Evolutionary conservation across 1,139 yeast genomes (phyloP), one percentile per base, ranked within the genome.

Genomic region (Saccharomycopsis crataegensis): DNA sequence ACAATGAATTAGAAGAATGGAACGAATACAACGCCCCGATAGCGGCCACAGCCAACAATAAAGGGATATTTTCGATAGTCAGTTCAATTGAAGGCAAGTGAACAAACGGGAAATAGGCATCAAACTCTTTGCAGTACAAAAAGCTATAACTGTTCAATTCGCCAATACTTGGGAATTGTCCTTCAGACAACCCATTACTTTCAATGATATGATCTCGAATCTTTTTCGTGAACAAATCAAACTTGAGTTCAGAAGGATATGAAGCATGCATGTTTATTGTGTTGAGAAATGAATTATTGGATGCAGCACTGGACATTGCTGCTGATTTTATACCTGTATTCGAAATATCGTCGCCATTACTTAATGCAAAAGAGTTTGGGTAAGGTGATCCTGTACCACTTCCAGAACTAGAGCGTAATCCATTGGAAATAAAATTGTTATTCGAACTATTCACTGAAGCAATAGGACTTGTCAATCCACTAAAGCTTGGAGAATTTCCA

Each of bases 11-110:
- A 43, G 82, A 73, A 32, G 87, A 86, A 65, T 90, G 95, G 68
- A 86, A 88, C 1, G 87, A 80, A 63, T 88, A 88, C 33, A 90
- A 72, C 0, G 97, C 96, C 46, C 98, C 98, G 57, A 90, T 80
- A 28, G 96, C 86, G 1, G 95, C 86, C 80, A 90, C 86, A 11
- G 93, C 79, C 53, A 89, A 71, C n/a, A 89, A 67, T 53, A 90
- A 71, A 0, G 96, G 93, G 56, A 86, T 81, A 64, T 86, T 85
- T 51, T 83, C 87, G 55, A 75, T 67, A 58, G 75, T 75, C 46
- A 74, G 74, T 16, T 79, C 81, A 62, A 75, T 69, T 0, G 80
- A 75, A 57, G 82, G 80, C 50, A 88, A 73, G 67, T 89, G 96
- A 60, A 90, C 78, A 65, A 89, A 89, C 14, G 96, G 91, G 69